Percentiles rank a stretch among this genome's conserved stretches.
Conservation (phyloP, 2,329 filamentous ascomycete species). For the Monilinia fructicola region DNA sequence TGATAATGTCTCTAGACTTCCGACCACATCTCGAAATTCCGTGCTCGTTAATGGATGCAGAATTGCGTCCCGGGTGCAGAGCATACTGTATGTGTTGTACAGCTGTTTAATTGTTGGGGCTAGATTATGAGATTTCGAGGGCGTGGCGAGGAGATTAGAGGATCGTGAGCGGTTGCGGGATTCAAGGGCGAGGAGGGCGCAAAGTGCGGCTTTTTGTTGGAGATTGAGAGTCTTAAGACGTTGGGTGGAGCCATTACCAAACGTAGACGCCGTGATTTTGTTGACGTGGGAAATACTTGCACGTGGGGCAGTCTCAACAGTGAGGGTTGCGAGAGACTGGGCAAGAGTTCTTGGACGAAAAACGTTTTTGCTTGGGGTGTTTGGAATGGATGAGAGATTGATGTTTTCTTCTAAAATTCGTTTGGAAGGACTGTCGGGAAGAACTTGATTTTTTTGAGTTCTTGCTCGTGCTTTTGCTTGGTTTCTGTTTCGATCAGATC, state of each 20-base stretch:
- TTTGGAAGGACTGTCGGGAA: constrained; percentile 67
- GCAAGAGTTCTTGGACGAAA: constrained; percentile 45
- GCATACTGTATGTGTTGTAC: constrained; percentile 76
- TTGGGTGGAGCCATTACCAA: constrained; percentile 84
- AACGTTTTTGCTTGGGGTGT: constrained; percentile 41
- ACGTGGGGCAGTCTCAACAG: constrained; percentile 76
- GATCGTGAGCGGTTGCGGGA: constrained; percentile 62
- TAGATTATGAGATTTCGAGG: constrained; percentile 58
- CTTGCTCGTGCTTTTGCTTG: constrained; percentile 67
- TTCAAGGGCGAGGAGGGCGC: constrained; percentile 83
- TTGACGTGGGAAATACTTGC: constrained; percentile 90
- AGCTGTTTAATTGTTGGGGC: constrained; percentile 82
- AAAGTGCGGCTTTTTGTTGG: constrained; percentile 94
- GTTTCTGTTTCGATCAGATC: constrained; percentile 88
- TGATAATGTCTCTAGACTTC: constrained; percentile 84
- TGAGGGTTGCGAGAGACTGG: constrained; percentile 57
- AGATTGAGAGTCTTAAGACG: constrained; percentile 85
- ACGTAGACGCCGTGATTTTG: constrained; percentile 83
- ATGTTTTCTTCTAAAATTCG: constrained; percentile 77
- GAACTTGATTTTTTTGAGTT: constrained; percentile 56
- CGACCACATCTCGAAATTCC: constrained; percentile 91
- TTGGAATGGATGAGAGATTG: constrained; percentile 63
- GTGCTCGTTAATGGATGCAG: constrained; percentile 86
- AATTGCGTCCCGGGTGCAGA: constrained; percentile 85
- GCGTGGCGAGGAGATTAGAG: constrained; percentile 49